Percentiles rank a stretch among this genome's conserved stretches.
These are phyloP conservation scores for Diaporthe humulicola DNA, from an alignment of 2,329 filamentous ascomycete genomes.

Conservation along the genomic window DNA sequence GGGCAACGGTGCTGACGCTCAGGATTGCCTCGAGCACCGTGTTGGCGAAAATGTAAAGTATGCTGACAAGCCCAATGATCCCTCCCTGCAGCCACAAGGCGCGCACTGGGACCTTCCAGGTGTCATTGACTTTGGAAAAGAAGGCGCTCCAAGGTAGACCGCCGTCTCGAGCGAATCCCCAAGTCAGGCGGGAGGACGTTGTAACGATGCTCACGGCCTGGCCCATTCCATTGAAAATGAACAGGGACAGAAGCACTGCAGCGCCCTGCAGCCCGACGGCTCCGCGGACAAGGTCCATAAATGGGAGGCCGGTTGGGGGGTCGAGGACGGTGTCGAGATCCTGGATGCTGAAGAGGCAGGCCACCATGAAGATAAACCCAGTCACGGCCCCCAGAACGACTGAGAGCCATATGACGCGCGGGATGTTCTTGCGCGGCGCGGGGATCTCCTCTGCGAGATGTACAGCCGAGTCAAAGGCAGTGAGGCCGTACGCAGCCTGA, in stretches of 20 bases:
- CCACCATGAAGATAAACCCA: conserved; percentile 17
- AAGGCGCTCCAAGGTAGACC: not conserved
- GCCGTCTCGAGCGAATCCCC: conserved; percentile 5
- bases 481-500: conserved; percentile 3
- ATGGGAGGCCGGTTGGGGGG: not conserved
- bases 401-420: conserved; percentile 33
- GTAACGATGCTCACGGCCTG: conserved; percentile 21
- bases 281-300: not conserved
- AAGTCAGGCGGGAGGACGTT: conserved; percentile 5
- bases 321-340: conserved; percentile 21
- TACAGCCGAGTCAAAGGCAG: conserved; percentile 6
- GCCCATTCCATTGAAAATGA: conserved; percentile 11
- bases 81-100: conserved; percentile 13
- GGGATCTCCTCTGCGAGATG: conserved; percentile 31
- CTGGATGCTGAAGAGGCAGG: conserved; percentile 12
- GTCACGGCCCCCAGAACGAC: conserved; percentile 24
- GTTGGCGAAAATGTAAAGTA: conserved; percentile 1
- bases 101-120: conserved; percentile 14
- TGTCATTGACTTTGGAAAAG: conserved; percentile 1
- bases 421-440: conserved; percentile 1
- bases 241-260: conserved; percentile 2
- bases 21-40: conserved; percentile 13
- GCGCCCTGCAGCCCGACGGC: conserved; percentile 6
- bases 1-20: not conserved
- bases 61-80: not conserved